A percentile compares a stretch with the other conserved stretches of the same genome.
phyloP scores from a whole-genome alignment of 805 yeast genomes.

The Suhomyces xylopsoci region DNA sequence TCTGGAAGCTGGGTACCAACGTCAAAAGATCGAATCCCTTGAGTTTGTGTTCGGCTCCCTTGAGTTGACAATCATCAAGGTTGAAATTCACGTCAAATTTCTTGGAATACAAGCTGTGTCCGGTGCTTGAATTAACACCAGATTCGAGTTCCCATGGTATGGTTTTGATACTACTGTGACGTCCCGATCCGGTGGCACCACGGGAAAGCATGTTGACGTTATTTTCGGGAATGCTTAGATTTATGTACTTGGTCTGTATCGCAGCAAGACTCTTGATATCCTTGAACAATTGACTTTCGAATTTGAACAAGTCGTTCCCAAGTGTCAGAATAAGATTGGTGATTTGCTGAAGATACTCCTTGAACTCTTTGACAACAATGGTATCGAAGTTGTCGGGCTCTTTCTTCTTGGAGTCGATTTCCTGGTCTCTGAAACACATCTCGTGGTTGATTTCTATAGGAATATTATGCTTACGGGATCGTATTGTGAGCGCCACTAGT shows the following conservation, averaged over 20 bases:
- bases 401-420: conserved; percentile 22
- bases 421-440: conserved; percentile 35
- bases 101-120: conserved; percentile 22
- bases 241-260: conserved; percentile 33
- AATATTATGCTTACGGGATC: conserved; percentile 32
- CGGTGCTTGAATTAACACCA: conserved; percentile 3
- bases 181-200: conserved; percentile 16
- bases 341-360: conserved; percentile 22
- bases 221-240: conserved; percentile 22
- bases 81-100: conserved; percentile 28
- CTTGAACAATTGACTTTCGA: conserved; percentile 34
- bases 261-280: conserved; percentile 36
- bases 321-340: conserved; percentile 28
- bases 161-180: conserved; percentile 17
- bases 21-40: conserved; percentile 28
- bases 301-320: conserved; percentile 32
- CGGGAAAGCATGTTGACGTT: conserved; percentile 15
- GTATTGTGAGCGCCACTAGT: conserved; percentile 32
- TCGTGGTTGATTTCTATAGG: conserved; percentile 42
- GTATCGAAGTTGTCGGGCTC: conserved; percentile 30
- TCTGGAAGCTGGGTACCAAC: conserved; percentile 40
- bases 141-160: conserved; percentile 30
- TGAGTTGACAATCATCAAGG: conserved; percentile 26
- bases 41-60: conserved; percentile 19
- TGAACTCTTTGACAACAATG: conserved; percentile 32